Base-by-base conservation (phyloP, 768 basidiomycete genomes). In the Hericium coralloides region DNA sequence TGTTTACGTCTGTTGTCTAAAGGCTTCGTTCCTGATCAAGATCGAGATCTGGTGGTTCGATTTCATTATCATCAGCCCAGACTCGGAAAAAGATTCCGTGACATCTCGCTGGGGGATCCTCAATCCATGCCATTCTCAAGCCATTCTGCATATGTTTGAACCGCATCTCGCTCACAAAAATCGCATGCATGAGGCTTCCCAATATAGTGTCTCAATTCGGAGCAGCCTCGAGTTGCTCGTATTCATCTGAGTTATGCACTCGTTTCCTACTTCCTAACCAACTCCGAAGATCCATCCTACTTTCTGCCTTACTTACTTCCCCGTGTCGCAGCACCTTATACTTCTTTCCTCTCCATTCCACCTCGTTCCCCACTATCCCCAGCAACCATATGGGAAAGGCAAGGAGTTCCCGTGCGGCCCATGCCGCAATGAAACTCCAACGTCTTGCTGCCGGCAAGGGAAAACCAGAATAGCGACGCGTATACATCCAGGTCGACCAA, bases 371-470 rank as follows among this genome's bases (percentile, higher is more conserved):
- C 52, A 85, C 70, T 41, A 99, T 81, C 6, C 90, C 95, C 59
- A 86, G 74, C 7, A 87, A 51, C 82, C 85, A 99, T 57, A 98
- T 91, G 0, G 97, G 97, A 20, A 98, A 73, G 4, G 95, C 86
- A 58, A 95, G 69, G 41, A 85, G 12, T 71, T 99, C 97, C 56
- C 97, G 79, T 18, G 78, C 72, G 17, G 75, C 68, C 92, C 94
- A 99, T 7, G 92, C 90, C 31, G 74, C 65, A 45, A 92, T 63
- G 69, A 97, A 98, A 52, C 73, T 65, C 71, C 76, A 76, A 12
- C 75, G 73, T 50, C 74, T 74, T 37, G 73, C 67, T 41, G 71
- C 64, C 2, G 80, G 79, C 48, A 88, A 66, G 52, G 83, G 74
- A 9, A 68, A 84, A 77, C 26, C 85, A 83, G 37, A 85, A 81